A percentile compares a stretch with the other conserved stretches of the same genome.
phyloP scores from a whole-genome alignment of 352 stramenopile species.

The Thalassiosira hispida region DNA sequence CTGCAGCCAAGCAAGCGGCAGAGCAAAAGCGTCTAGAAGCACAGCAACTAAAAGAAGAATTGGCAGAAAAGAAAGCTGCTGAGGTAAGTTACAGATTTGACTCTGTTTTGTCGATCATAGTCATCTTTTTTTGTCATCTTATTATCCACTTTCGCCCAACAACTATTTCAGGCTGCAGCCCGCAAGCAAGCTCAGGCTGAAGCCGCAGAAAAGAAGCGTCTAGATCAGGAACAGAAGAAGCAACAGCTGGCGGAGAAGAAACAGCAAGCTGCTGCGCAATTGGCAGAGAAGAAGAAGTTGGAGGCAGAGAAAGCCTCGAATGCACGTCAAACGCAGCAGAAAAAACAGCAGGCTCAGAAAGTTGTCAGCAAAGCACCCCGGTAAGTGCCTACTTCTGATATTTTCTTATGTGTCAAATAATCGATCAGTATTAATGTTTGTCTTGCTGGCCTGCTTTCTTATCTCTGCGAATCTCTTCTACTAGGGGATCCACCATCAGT shows the following conservation, averaged over 20 bases:
- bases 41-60: constrained; percentile 28
- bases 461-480: not conserved
- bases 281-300: constrained; percentile 26
- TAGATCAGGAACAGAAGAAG: constrained; percentile 33
- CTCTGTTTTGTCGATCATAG: no score
- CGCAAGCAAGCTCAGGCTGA: constrained; percentile 17
- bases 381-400: not conserved
- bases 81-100: constrained; percentile 13
- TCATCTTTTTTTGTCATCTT: no score
- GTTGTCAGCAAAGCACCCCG: constrained; percentile 21
- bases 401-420: constrained; percentile 36
- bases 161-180: no score
- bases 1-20: constrained; percentile 27
- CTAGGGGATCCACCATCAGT: constrained; percentile 36
- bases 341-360: constrained; percentile 15
- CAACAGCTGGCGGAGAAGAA: constrained; percentile 28
- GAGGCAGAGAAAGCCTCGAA: constrained; percentile 28
- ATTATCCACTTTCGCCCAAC: no score
- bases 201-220: constrained; percentile 25
- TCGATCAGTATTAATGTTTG: not conserved
- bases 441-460: not conserved
- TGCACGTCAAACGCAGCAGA: constrained; percentile 18
- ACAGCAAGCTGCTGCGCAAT: constrained; percentile 3
- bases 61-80: constrained; percentile 5
- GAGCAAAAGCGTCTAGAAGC: constrained; percentile 21